Percentiles rank a stretch among this genome's conserved stretches.
Conservation (phyloP, 257 asterid genomes). For the Solanum bulbocastanum region DNA sequence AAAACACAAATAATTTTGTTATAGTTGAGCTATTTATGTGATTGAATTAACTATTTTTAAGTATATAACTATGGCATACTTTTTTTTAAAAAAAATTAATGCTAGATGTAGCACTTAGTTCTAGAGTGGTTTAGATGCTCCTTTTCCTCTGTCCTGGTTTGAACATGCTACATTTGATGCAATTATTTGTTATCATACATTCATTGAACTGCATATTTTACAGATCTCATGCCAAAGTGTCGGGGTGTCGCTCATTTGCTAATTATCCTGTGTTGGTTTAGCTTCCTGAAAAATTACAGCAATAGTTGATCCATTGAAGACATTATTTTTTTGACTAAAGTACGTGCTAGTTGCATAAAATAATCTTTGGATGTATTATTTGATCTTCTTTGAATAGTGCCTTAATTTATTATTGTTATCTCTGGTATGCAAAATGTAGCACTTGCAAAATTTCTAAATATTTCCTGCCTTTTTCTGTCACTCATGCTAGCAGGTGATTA, state of each 20-base stretch:
- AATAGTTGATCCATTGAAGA: neutral
- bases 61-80: neutral
- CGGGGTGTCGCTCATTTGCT: neutral
- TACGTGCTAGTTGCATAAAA: neutral
- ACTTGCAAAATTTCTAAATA: neutral
- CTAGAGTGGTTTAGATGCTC: neutral
- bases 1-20: neutral
- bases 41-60: neutral
- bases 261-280: neutral
- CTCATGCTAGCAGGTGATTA: neutral
- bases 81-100: neutral
- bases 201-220: neutral
- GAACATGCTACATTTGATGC: neutral
- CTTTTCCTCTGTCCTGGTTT: neutral
- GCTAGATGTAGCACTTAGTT: neutral
- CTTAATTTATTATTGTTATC: neutral
- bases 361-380: neutral
- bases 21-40: neutral
- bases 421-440: neutral
- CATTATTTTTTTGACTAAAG: neutral
- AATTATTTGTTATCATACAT: neutral
- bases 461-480: neutral
- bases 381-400: neutral
- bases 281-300: neutral
- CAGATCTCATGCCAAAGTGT: neutral